These are phyloP conservation scores for Ganoderma leucocontextum DNA, from an alignment of 1,284 basidiomycete genomes.

Conservation along the genomic window DNA sequence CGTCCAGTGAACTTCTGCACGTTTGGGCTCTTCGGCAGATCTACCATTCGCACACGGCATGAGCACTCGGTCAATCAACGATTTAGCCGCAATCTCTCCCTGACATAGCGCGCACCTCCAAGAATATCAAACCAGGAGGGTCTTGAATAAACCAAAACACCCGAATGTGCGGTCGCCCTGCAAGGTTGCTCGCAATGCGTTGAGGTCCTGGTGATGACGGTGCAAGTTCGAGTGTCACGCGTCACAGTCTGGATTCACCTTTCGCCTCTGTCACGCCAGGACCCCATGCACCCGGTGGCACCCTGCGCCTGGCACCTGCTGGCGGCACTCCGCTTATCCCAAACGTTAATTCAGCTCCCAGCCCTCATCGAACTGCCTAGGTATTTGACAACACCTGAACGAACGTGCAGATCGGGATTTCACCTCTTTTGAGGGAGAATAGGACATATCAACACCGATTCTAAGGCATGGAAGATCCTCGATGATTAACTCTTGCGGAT, in stretches of 20 bases:
- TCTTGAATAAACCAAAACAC: background rate
- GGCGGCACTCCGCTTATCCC: background rate
- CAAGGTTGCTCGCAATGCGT: background rate
- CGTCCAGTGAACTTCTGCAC: background rate
- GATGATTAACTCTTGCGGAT: background rate
- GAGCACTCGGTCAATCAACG: background rate
- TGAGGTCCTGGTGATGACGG: background rate
- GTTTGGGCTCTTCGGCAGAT: background rate
- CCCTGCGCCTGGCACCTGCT: too few species aligned
- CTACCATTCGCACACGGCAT: background rate
- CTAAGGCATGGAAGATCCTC: background rate
- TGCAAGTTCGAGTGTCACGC: background rate
- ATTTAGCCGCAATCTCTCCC: background rate
- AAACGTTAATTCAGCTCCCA: background rate
- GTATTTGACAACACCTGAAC: background rate
- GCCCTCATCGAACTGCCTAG: background rate
- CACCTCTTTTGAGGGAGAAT: background rate
- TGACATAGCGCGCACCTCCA: background rate
- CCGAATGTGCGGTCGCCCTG: background rate
- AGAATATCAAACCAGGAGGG: background rate
- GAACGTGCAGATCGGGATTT: background rate
- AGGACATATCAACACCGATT: background rate
- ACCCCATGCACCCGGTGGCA: background rate
- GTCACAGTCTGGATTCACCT: background rate
- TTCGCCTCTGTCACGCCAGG: background rate